Percentiles rank a stretch among this genome's conserved stretches.
These are phyloP conservation scores for Echites panduratus DNA, from an alignment of 257 asterid species.

Conservation along the genomic window DNA sequence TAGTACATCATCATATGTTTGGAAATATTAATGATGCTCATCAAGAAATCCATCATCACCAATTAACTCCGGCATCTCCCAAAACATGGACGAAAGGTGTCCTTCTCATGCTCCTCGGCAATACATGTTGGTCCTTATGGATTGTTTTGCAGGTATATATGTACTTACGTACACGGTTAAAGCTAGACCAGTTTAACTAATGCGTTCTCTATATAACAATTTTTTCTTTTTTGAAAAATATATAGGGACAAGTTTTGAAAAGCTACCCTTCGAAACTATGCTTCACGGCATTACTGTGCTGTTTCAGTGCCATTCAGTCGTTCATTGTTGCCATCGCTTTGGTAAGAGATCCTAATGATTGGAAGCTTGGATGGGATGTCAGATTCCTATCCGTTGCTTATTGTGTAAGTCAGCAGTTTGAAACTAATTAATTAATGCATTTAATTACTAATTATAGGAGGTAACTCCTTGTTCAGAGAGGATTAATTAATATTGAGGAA, in stretches of 20 bases:
- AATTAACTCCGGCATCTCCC: constrained; percentile 23
- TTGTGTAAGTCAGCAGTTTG: constrained; percentile 44
- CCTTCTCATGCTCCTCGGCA: constrained; percentile 56
- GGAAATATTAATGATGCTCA: constrained; percentile 25
- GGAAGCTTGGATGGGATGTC: constrained; percentile 70
- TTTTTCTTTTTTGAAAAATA: background rate
- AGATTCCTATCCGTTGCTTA: constrained; percentile 57
- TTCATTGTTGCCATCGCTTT: constrained; percentile 52
- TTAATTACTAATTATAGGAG: too few relatives aligned
- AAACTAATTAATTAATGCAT: too few relatives aligned
- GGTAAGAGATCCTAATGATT: constrained; percentile 51
- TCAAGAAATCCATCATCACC: constrained; percentile 24
- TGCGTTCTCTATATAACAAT: too few relatives aligned
- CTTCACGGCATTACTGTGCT: constrained; percentile 61
- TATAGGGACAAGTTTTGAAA: constrained; percentile 45
- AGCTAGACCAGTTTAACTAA: too few relatives aligned
- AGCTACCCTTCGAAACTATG: constrained; percentile 72
- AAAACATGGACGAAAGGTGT: constrained; percentile 69
- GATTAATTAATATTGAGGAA: too few relatives aligned
- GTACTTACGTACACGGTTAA: too few relatives aligned
- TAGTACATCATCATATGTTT: constrained; percentile 56
- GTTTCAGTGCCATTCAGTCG: constrained; percentile 59
- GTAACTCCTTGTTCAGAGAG: too few relatives aligned
- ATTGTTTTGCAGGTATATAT: constrained; percentile 84
- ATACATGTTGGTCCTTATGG: constrained; percentile 69